These are phyloP conservation scores for Kwoniella europaea DNA, from an alignment of 768 basidiomycete genomes.

Conservation along the genomic window DNA sequence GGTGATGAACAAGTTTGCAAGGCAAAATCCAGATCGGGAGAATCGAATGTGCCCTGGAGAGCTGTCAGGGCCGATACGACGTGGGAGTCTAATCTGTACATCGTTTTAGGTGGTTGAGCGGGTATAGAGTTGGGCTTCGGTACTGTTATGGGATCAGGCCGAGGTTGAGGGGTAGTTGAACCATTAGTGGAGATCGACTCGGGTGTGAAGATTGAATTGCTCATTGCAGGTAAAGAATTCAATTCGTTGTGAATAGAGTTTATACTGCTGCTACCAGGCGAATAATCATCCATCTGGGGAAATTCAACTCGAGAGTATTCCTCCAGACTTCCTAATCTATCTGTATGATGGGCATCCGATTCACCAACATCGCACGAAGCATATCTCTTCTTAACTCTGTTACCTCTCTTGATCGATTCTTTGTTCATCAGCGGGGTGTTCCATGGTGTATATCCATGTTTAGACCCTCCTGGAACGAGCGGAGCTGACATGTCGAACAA, in stretches of 20 bases:
- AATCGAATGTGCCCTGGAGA: constrained; percentile 24
- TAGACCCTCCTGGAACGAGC: constrained; percentile 27
- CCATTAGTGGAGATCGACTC: neutral
- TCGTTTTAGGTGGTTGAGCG: neutral
- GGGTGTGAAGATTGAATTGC: neutral
- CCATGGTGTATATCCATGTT: constrained; percentile 26
- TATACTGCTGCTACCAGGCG: neutral
- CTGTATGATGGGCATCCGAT: neutral
- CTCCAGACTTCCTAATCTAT: constrained; percentile 6
- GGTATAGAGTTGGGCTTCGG: neutral
- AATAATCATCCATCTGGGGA: neutral
- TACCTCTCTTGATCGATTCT: constrained; percentile 26
- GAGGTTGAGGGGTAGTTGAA: neutral
- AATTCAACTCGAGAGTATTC: neutral
- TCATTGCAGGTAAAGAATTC: no score
- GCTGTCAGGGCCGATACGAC: constrained; percentile 34
- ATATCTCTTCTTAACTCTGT: constrained; percentile 20
- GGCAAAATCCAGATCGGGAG: constrained; percentile 35
- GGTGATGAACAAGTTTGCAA: constrained; percentile 6
- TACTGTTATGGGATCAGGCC: neutral
- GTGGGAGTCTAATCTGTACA: constrained; percentile 41
- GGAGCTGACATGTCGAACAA: constrained; percentile 42
- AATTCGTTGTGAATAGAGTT: no score
- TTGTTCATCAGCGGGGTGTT: constrained; percentile 32
- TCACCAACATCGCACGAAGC: neutral